Conservation (phyloP, 2,329 filamentous ascomycete species). For the Monilinia laxa region DNA sequence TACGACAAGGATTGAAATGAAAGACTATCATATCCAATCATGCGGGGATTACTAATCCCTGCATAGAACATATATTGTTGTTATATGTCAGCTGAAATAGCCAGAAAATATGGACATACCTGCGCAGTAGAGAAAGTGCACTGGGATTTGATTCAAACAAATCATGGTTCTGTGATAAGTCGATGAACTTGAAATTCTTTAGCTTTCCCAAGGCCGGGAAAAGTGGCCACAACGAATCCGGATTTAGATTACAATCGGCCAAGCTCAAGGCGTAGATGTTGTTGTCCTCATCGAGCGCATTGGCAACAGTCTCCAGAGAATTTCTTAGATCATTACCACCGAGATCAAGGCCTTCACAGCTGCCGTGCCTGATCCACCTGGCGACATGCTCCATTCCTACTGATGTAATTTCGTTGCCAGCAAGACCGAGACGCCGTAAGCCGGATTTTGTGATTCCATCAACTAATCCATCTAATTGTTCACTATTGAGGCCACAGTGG, state of each 20-base stretch:
- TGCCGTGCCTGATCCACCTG: constrained; percentile 70
- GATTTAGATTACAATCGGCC: constrained; percentile 78
- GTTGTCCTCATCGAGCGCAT: constrained; percentile 52
- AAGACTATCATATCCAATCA: neutral
- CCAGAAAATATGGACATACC: constrained; percentile 49
- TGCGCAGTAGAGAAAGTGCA: constrained; percentile 71
- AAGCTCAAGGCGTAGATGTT: constrained; percentile 80
- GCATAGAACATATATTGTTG: neutral
- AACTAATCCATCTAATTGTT: constrained; percentile 73
- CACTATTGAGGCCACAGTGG: constrained; percentile 70
- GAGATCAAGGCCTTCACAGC: constrained; percentile 85
- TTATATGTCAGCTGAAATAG: constrained; percentile 2
- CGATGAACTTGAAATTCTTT: constrained; percentile 78
- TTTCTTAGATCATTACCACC: constrained; percentile 75
- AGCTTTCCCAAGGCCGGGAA: constrained; percentile 72
- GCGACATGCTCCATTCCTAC: constrained; percentile 74
- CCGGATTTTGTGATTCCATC: constrained; percentile 79
- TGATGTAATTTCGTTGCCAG: constrained; percentile 74
- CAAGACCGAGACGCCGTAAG: constrained; percentile 75
- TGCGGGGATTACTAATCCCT: constrained; percentile 18
- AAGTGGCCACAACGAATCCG: constrained; percentile 69
- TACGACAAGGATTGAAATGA: constrained; percentile 13
- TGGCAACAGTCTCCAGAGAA: constrained; percentile 54
- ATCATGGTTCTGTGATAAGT: constrained; percentile 83
- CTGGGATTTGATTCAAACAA: constrained; percentile 75